Evolutionary conservation across 2,329 filamentous ascomycete genomes (phyloP), one percentile per base, ranked within the genome.

Genomic region (Aspergillus sp.): DNA sequence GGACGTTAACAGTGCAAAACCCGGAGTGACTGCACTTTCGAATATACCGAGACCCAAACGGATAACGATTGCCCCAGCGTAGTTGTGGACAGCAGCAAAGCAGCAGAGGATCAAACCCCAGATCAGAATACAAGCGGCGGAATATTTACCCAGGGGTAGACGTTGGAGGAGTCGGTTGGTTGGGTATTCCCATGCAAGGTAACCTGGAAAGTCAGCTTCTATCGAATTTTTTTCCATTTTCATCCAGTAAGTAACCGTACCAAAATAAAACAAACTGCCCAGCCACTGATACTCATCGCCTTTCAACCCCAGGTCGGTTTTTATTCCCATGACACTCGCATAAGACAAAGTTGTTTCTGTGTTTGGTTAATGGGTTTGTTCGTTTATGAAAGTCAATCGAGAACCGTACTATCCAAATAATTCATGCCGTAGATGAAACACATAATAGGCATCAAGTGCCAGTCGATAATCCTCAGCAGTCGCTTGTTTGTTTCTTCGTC

Each of bases 21-120:
- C 82, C 1, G 84, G 84, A 0, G 81, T 85, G 2, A 87, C 81
- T 0, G 82, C 80, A 0, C 81, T 72, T 59, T 88, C 85, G 43
- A 84, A 85, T 0, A 84, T 71, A 27, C 85, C 85, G 1, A 86
- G 72, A 52, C 87, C 79, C 59, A 86, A 82, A 0, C 85, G 77
- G 30, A 86, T 75, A 1, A 79, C 80, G 19, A 86, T 74, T 0
- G 81, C 78, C 1, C 82, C 78, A 0, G 71, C 67, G 53, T 80
- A 87, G 58, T 78, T 78, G 29, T 73, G 68, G 1, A 80, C 78
- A 0, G 76, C 81, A 0, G 83, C 82, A 56, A 85, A 83, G 57
- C 80, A 82, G 43, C 74, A 70, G 1, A 87, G 67, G 1, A 79
- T 73, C 1, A 72, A 36, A 1, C 82, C 82, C 82, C 82, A 85